Conservation (phyloP, 345 rosid genomes). For the Corchorus capsularis region DNA sequence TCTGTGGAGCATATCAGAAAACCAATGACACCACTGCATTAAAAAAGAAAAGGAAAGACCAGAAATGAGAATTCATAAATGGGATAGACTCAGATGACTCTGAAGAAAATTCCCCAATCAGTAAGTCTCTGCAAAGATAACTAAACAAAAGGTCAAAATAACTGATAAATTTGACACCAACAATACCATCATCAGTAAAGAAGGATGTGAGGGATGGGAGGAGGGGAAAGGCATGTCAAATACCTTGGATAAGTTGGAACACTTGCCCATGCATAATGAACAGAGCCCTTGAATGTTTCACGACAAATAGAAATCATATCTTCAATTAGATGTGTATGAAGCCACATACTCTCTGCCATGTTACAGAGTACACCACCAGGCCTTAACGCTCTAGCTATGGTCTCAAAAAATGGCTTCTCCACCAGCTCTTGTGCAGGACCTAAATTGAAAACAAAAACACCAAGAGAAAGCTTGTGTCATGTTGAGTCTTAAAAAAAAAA, state of each 20-base stretch:
- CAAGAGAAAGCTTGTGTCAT: background rate
- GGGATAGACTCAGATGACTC: background rate
- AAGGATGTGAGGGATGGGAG: background rate
- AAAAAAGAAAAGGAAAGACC: background rate
- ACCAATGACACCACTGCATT: slow-evolving; percentile 87
- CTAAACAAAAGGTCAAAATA: background rate
- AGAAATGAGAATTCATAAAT: background rate
- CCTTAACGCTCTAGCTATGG: slow-evolving; percentile 71
- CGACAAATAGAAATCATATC: slow-evolving; percentile 74
- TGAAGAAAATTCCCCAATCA: background rate
- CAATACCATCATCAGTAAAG: background rate
- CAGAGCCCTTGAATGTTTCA: slow-evolving; percentile 80
- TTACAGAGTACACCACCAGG: slow-evolving; percentile 96
- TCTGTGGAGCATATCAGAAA: slow-evolving; percentile 79
- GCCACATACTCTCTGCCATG: slow-evolving; percentile 99
- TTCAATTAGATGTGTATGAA: slow-evolving; percentile 91
- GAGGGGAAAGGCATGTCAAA: background rate
- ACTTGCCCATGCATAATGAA: slow-evolving; percentile 93
- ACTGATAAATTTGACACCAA: background rate
- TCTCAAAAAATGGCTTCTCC: slow-evolving; percentile 92
- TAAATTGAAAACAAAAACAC: slow-evolving; percentile 29
- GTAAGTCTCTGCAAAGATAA: background rate
- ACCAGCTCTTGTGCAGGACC: slow-evolving; percentile 97
- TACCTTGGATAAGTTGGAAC: slow-evolving; percentile 99
- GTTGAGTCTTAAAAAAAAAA: slow-evolving; percentile 1